Base-by-base conservation (phyloP, 2,329 filamentous ascomycete species). In the Clonostachys rosea region DNA sequence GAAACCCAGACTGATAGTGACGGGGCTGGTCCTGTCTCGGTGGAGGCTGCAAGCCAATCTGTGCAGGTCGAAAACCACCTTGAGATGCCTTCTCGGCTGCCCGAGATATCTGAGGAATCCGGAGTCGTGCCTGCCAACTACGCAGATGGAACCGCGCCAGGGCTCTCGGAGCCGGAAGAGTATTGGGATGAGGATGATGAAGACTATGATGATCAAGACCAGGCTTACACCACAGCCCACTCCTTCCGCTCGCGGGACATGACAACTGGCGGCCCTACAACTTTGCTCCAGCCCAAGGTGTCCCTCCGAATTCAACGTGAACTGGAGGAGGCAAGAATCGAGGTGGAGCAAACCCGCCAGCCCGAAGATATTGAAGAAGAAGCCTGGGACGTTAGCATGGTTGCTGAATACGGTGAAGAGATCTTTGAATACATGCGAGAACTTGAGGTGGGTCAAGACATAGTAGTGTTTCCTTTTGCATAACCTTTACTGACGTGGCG, bases 341-440 rank as follows among this genome's bases (percentile, higher is more conserved):
- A 84, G 50, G 88, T 95, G 13, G 81, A 89, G 54, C 80, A 86
- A 49, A 83, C 79, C 30, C 78, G 81, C 24, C 83, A 82, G 1
- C 65, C 71, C 5, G 88, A 94, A 49, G 91, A 96, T 49, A 74
- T 91, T 41, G 88, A 95, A 52, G 92, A 96, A 54, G 92, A 97
- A 62, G 75, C 79, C 45, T 95, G 87, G 83, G 94, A 97, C 62
- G 90, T 92, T 34, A 96, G 89, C 63, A 97, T 99, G 94, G 94
- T 97, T 44, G 88, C 91, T 11, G 92, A 97, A 63, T 99, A 99
- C 60, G 87, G 87, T 43, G 90, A 96, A 14, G 94, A 99, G 59
- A 97, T 99, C 56, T 96, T 97, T 59, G 76, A 81, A 24, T 96
- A 97, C 70, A 90, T 97, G 88, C 83, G 81, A 45, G 78, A 88